Evolutionary conservation across 2,329 filamentous ascomycete species (phyloP).

Genomic region (Cryphonectria nitschkei): DNA sequence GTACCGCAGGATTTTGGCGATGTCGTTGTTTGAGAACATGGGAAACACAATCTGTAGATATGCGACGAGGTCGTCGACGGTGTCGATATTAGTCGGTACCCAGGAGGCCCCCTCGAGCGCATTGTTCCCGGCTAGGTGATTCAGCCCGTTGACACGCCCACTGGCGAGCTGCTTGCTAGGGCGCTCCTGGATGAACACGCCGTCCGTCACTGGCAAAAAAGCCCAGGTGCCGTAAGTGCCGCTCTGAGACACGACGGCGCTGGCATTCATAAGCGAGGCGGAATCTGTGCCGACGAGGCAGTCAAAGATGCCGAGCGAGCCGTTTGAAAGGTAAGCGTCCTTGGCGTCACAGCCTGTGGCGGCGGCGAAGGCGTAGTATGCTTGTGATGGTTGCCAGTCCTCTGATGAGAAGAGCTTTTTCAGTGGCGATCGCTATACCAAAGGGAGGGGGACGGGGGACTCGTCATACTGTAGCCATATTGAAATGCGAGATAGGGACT

Average conservation of each 20-base stretch:
- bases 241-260: constrained; percentile 12
- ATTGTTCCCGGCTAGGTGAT: constrained; percentile 6
- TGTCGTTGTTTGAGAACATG: constrained; percentile 19
- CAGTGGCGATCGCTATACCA: background rate
- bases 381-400: constrained; percentile 21
- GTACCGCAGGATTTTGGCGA: constrained; percentile 11
- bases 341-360: constrained; percentile 12
- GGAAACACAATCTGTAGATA: constrained; percentile 8
- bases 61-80: background rate
- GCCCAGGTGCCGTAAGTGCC: constrained; percentile 5
- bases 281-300: constrained; percentile 14
- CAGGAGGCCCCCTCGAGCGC: constrained; percentile 15
- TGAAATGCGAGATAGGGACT: constrained; percentile 17
- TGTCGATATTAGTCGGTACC: background rate
- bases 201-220: constrained; percentile 15
- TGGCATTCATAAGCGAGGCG: constrained; percentile 10
- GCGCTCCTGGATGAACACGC: background rate
- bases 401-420: background rate
- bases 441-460: background rate
- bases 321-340: constrained; percentile 2
- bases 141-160: constrained; percentile 12
- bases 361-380: constrained; percentile 15
- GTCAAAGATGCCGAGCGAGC: constrained; percentile 14
- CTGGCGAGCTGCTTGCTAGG: constrained; percentile 13
- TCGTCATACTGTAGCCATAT: constrained; percentile 14